Conservation (phyloP, 139 green algal genomes). For the Astrephomene gubernaculifera region DNA sequence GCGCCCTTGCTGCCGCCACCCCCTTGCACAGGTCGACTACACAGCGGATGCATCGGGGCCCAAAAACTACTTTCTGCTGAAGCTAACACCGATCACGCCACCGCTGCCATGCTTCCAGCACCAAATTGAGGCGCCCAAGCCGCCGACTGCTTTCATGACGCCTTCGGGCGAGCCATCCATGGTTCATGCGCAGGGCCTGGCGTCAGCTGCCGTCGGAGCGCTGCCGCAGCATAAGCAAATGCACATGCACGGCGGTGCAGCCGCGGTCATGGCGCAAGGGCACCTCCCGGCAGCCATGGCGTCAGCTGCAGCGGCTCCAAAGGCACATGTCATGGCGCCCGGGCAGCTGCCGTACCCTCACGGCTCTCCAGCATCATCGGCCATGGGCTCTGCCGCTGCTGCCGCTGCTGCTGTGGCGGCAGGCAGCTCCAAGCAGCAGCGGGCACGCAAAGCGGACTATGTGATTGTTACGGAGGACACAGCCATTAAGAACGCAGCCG, state of each 20-base stretch:
- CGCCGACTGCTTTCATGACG: neutral
- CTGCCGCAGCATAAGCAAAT: neutral
- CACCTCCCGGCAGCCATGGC: constrained; percentile 3
- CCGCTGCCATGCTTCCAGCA: constrained; percentile 47
- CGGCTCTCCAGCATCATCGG: neutral
- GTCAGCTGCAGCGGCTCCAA: neutral
- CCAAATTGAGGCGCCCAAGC: constrained; percentile 30
- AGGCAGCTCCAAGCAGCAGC: constrained; percentile 19
- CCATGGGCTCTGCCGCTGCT: neutral
- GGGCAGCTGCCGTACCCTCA: constrained; percentile 4
- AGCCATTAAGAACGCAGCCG: constrained; percentile 62
- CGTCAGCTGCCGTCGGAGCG: neutral
- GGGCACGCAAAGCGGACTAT: constrained; percentile 58
- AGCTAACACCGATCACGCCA: constrained; percentile 34
- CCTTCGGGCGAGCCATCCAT: neutral
- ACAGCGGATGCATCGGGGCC: constrained; percentile 21
- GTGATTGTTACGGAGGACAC: constrained; percentile 65
- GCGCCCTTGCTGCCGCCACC: too few species aligned
- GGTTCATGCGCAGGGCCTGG: neutral
- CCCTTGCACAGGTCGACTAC: constrained; percentile 29
- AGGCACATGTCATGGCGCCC: constrained; percentile 3
- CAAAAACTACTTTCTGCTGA: constrained; percentile 38
- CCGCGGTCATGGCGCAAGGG: neutral
- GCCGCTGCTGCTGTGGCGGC: neutral
- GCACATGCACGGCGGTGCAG: neutral